These are phyloP conservation scores for Spiraea crenata DNA, from an alignment of 331 rosid species.

Conservation along the genomic window DNA sequence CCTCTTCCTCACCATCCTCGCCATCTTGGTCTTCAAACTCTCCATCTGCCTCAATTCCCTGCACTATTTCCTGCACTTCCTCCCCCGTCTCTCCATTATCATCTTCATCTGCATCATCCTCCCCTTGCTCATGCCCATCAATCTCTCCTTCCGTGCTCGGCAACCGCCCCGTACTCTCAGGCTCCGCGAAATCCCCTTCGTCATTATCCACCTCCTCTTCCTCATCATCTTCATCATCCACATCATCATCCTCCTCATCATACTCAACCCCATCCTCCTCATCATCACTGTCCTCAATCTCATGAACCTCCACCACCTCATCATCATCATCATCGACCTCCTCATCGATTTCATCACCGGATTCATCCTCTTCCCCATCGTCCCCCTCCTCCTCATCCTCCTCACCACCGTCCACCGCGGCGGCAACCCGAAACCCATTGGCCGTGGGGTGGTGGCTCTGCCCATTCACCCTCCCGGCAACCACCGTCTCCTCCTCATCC, in stretches of 20 bases:
- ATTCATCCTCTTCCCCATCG: conserved; percentile 67
- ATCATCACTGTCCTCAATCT: conserved; percentile 76
- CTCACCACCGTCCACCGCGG: conserved; percentile 34
- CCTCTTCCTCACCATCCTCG: conserved; percentile 61
- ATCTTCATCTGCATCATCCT: conserved; percentile 80
- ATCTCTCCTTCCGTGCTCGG: conserved; percentile 79
- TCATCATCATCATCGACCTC: conserved; percentile 70
- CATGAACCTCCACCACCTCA: conserved; percentile 85
- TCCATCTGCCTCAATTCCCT: conserved; percentile 52
- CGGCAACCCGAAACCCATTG: conserved; percentile 66
- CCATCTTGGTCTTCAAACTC: conserved; percentile 65
- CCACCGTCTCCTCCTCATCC: conserved; percentile 81
- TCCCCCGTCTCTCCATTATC: conserved; percentile 87
- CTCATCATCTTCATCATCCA: conserved; percentile 59
- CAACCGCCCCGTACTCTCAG: conserved; percentile 61
- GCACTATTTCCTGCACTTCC: conserved; percentile 40
- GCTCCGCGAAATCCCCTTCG: conserved; percentile 63
- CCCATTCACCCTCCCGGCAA: conserved; percentile 52
- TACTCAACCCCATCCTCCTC: conserved; percentile 70
- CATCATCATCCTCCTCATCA: conserved; percentile 70
- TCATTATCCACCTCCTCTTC: conserved; percentile 80
- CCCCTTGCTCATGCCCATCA: conserved; percentile 93
- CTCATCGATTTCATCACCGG: conserved; percentile 80
- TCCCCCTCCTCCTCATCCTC: conserved; percentile 58
- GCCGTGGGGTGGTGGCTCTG: conserved; percentile 41